phyloP scores from a whole-genome alignment of 352 stramenopile genomes.

The Globisporangium apiculatum region DNA sequence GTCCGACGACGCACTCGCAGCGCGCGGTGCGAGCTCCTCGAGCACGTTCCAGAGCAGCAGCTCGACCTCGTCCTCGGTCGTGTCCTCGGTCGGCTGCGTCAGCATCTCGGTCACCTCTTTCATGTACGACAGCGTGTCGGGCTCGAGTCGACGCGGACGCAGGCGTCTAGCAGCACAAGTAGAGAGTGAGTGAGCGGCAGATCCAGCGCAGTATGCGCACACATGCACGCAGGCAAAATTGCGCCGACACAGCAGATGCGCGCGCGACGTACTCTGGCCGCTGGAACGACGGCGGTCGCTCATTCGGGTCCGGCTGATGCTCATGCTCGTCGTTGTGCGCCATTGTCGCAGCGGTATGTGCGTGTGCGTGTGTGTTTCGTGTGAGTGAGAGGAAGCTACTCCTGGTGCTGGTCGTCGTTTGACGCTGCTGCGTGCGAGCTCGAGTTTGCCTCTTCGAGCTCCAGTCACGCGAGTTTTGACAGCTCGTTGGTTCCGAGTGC shows the following conservation, averaged over 20 bases:
- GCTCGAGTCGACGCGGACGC: conserved; percentile 65
- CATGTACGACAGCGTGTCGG: conserved; percentile 73
- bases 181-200: background rate
- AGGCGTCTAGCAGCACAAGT: conserved; percentile 32
- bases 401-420: no score
- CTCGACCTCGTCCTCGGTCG: conserved; percentile 45
- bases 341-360: background rate
- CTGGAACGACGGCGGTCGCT: conserved; percentile 4
- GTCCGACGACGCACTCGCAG: conserved; percentile 66
- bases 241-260: background rate
- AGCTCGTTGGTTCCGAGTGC: no score
- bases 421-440: no score
- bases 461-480: no score
- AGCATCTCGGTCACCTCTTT: conserved; percentile 81
- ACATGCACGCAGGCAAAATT: background rate
- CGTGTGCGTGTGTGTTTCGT: no score
- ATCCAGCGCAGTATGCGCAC: background rate
- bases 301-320: conserved; percentile 6
- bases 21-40: conserved; percentile 67
- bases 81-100: conserved; percentile 38
- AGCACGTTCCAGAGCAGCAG: conserved; percentile 78
- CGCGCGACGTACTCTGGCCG: conserved; percentile 11
- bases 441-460: no score
- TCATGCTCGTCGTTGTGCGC: conserved; percentile 3
- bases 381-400: no score